A percentile compares a stretch with the other conserved stretches of the same genome.
phyloP scores from a whole-genome alignment of 176 grass and related monocot genomes.

The Oryza rufipogon region DNA sequence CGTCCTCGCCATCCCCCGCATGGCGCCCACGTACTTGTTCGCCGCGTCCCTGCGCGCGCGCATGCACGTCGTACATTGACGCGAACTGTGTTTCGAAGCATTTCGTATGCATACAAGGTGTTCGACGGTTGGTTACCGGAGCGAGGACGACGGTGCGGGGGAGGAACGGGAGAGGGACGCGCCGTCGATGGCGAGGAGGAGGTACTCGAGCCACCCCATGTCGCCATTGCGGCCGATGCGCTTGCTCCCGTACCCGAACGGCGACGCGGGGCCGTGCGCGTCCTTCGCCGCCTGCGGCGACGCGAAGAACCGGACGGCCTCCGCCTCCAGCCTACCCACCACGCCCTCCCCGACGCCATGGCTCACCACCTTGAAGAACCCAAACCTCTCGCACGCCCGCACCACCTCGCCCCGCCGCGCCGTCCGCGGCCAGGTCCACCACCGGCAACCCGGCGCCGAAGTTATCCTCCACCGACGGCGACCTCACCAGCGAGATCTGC shows the following conservation, averaged over 20 bases:
- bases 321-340: constrained; percentile 49
- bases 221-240: constrained; percentile 76
- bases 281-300: constrained; percentile 63
- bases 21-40: constrained; percentile 51
- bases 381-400: constrained; percentile 56
- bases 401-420: constrained; percentile 39
- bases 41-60: constrained; percentile 48
- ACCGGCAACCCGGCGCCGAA: constrained; percentile 38
- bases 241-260: constrained; percentile 75
- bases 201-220: constrained; percentile 88
- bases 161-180: background rate
- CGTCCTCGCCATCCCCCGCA: constrained; percentile 48
- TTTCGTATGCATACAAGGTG: no score
- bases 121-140: constrained; percentile 25
- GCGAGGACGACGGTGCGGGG: constrained; percentile 6
- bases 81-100: background rate
- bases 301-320: constrained; percentile 68
- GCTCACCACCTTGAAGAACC: constrained; percentile 68
- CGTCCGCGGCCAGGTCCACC: constrained; percentile 48
- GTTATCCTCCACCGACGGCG: constrained; percentile 13
- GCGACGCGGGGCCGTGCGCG: constrained; percentile 42
- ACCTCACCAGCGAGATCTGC: constrained; percentile 61
- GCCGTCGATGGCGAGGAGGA: constrained; percentile 62
- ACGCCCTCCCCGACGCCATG: constrained; percentile 49
- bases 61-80: background rate